A percentile compares a stretch with the other conserved stretches of the same genome.
Conservation (phyloP, 371 early-diverging fungal genomes). For the Mortierella sp. region DNA sequence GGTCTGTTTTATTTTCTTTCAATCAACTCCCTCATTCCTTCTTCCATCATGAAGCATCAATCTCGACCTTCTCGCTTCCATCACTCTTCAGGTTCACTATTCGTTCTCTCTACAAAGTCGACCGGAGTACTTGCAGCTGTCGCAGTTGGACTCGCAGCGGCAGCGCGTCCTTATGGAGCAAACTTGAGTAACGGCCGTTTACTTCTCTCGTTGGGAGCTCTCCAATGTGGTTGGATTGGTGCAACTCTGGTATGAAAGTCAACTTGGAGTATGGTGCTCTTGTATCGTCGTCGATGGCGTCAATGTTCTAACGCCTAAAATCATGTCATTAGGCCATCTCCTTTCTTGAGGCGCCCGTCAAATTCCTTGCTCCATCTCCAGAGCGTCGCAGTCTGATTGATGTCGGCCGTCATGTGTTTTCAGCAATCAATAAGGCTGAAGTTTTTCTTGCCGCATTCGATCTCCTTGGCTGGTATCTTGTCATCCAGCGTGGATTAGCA, state of each 20-base stretch:
- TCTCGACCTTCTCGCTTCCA: slow-evolving; percentile 19
- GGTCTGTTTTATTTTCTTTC: background rate
- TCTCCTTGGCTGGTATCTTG: slow-evolving; percentile 42
- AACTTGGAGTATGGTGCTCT: background rate
- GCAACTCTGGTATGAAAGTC: slow-evolving; percentile 35
- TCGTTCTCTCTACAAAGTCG: slow-evolving; percentile 47
- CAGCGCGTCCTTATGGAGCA: slow-evolving; percentile 24
- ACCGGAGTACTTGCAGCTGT: slow-evolving; percentile 46
- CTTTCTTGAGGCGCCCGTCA: slow-evolving; percentile 55
- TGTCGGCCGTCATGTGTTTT: slow-evolving; percentile 58
- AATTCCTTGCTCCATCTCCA: slow-evolving; percentile 52
- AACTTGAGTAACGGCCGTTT: slow-evolving; percentile 27
- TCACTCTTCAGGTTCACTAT: slow-evolving; percentile 43
- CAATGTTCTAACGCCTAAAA: background rate
- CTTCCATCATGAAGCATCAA: slow-evolving; percentile 30
- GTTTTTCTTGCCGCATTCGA: slow-evolving; percentile 46
- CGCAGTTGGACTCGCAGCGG: slow-evolving; percentile 45
- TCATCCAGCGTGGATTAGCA: slow-evolving; percentile 31
- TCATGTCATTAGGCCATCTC: slow-evolving; percentile 40
- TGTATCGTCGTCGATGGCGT: background rate
- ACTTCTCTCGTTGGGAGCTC: slow-evolving; percentile 42
- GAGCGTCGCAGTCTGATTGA: slow-evolving; percentile 39
- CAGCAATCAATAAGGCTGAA: slow-evolving; percentile 54
- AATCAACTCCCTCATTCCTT: background rate
- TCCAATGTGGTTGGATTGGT: slow-evolving; percentile 50